These are phyloP conservation scores for Fraxinus anomala DNA, from an alignment of 257 asterid genomes.

Conservation along the genomic window DNA sequence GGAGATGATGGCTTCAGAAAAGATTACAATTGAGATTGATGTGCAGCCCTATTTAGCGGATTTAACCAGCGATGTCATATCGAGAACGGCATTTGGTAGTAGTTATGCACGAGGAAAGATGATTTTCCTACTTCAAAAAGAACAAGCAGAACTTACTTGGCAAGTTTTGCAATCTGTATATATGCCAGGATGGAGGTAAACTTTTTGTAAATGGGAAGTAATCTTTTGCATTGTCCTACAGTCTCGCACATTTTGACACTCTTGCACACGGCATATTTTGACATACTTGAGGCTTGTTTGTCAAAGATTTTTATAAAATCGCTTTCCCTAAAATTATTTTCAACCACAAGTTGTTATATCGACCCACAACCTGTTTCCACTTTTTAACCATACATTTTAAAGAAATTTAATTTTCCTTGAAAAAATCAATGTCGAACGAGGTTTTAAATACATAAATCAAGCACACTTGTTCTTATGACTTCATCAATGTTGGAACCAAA, in stretches of 20 bases:
- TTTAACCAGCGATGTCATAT: slow-evolving; percentile 44
- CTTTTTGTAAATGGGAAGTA: background rate
- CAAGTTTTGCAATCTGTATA: slow-evolving; percentile 47
- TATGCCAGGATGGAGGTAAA: slow-evolving; percentile 63
- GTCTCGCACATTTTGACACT: background rate
- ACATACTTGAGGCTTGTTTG: no score
- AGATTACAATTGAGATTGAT: slow-evolving; percentile 38
- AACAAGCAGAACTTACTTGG: slow-evolving; percentile 54
- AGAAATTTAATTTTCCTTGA: no score
- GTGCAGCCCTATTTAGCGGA: slow-evolving; percentile 48
- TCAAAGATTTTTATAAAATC: no score
- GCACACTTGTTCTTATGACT: background rate
- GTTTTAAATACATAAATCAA: no score
- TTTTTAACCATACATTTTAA: no score
- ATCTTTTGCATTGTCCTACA: background rate
- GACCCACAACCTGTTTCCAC: no score
- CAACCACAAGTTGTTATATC: no score
- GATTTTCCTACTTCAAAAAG: slow-evolving; percentile 49
- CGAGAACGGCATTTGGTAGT: slow-evolving; percentile 53
- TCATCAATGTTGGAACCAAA: background rate
- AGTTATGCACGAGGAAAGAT: slow-evolving; percentile 36
- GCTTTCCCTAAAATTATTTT: no score
- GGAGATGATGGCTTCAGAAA: slow-evolving; percentile 35
- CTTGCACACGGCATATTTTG: background rate
- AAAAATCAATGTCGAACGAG: no score